Conservation (phyloP, 148 eudicot genomes). For the Silene uniflora region DNA sequence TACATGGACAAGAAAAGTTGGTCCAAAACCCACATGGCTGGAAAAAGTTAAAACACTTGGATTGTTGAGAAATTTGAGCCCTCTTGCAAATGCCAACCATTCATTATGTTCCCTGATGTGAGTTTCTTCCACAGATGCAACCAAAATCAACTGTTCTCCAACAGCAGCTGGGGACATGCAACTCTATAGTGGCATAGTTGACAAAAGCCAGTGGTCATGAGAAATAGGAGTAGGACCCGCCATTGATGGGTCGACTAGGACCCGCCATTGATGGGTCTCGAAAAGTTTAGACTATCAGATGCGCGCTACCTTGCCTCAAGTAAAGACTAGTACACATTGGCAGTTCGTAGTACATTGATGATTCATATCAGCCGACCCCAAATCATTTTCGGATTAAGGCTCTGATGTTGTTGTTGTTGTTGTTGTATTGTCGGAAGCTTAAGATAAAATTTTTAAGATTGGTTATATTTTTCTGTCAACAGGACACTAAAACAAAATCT, state of each 20-base stretch:
- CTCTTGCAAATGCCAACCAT: not conserved
- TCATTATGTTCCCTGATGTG: not conserved
- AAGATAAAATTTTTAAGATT: not conserved
- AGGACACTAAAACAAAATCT: not conserved
- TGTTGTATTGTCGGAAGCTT: not conserved
- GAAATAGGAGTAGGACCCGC: not conserved
- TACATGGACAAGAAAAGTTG: constrained; percentile 3
- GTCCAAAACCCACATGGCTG: constrained; percentile 8
- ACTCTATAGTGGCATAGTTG: constrained; percentile 4
- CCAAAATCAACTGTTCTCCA: constrained; percentile 7
- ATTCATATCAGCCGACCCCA: no score
- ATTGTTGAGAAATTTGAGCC: not conserved
- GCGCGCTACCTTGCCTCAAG: not conserved
- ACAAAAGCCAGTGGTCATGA: not conserved
- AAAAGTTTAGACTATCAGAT: not conserved
- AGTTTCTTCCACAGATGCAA: constrained; percentile 8
- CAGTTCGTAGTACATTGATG: no score
- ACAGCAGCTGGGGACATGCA: constrained; percentile 10
- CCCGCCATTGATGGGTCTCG: constrained; percentile 5
- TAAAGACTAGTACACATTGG: not conserved
- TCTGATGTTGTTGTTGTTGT: no score
- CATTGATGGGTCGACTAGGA: constrained; percentile 7
- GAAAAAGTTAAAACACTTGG: constrained; percentile 2
- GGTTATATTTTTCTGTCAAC: not conserved
- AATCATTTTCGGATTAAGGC: no score